phyloP scores from a whole-genome alignment of 768 basidiomycete species.

The Kwoniella shandongensis region DNA sequence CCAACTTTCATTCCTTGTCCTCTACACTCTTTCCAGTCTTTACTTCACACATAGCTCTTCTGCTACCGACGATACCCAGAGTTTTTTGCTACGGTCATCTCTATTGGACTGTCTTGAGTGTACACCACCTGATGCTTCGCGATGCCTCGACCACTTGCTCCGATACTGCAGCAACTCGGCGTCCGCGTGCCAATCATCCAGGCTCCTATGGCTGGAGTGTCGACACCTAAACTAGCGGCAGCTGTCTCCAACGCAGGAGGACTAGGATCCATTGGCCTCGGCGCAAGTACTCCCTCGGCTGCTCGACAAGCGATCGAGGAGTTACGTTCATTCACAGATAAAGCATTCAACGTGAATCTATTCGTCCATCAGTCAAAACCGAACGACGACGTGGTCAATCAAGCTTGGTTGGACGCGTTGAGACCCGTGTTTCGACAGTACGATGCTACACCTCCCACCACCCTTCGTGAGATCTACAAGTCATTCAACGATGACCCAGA shows the following conservation, averaged over 20 bases:
- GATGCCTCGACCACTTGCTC: no score
- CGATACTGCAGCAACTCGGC: conserved; percentile 21
- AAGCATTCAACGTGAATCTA: conserved; percentile 42
- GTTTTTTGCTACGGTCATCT: no score
- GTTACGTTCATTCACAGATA: conserved; percentile 18
- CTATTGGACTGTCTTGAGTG: no score
- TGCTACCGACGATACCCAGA: no score
- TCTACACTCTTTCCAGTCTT: no score
- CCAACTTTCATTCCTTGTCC: no score
- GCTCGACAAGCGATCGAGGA: conserved; percentile 32
- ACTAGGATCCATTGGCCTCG: conserved; percentile 41
- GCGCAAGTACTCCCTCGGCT: conserved; percentile 20
- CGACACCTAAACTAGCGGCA: conserved; percentile 42
- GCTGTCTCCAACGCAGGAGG: conserved; percentile 46
- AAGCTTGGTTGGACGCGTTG: conserved; percentile 32
- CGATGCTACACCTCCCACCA: conserved; percentile 15
- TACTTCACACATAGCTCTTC: no score
- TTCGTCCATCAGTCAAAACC: conserved; percentile 31
- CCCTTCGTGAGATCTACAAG: conserved; percentile 30
- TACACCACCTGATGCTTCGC: no score
- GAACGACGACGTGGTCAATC: conserved; percentile 5
- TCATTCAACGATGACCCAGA: conserved; percentile 32
- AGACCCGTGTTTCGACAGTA: conserved; percentile 20
- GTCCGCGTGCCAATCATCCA: conserved; percentile 40
- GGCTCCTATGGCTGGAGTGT: conserved; percentile 49